These are phyloP conservation scores for Asterionellopsis glacialis DNA, from an alignment of 108 stramenopile species.

Conservation along the genomic window DNA sequence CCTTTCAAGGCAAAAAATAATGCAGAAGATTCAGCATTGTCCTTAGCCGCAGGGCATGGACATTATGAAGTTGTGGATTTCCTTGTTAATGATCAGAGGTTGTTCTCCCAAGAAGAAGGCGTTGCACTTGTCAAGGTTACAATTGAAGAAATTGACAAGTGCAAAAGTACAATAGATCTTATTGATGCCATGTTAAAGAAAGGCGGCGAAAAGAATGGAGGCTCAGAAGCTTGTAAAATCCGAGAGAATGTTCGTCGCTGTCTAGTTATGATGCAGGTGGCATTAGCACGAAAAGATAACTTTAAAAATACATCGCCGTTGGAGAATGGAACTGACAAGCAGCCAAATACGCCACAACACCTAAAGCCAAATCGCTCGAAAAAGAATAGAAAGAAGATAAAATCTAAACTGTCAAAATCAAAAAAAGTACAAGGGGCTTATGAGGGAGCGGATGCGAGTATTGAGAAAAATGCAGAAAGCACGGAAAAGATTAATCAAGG, in stretches of 20 bases:
- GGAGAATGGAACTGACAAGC: too few relatives aligned
- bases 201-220: too few relatives aligned
- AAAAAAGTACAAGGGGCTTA: too few relatives aligned
- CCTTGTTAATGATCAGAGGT: slow-evolving; percentile 11
- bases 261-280: slow-evolving; percentile 1
- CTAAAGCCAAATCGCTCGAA: too few relatives aligned
- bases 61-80: slow-evolving; percentile 30
- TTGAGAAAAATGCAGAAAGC: too few relatives aligned
- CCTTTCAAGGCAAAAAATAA: slow-evolving; percentile 11
- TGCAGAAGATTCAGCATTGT: slow-evolving; percentile 26
- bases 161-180: slow-evolving; percentile 17
- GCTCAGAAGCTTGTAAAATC: too few relatives aligned
- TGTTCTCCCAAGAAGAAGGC: slow-evolving; percentile 15
- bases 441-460: too few relatives aligned
- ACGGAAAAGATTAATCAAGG: too few relatives aligned
- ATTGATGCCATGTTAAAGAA: slow-evolving; percentile 7
- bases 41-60: slow-evolving; percentile 46
- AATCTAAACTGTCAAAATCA: too few relatives aligned
- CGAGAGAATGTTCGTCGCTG: background rate
- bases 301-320: background rate
- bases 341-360: too few relatives aligned
- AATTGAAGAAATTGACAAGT: slow-evolving; percentile 23
- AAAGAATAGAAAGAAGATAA: too few relatives aligned
- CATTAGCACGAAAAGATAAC: background rate
- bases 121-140: slow-evolving; percentile 8